Conservation (phyloP, 495 filamentous ascomycete genomes). For the Neurospora sp. region DNA sequence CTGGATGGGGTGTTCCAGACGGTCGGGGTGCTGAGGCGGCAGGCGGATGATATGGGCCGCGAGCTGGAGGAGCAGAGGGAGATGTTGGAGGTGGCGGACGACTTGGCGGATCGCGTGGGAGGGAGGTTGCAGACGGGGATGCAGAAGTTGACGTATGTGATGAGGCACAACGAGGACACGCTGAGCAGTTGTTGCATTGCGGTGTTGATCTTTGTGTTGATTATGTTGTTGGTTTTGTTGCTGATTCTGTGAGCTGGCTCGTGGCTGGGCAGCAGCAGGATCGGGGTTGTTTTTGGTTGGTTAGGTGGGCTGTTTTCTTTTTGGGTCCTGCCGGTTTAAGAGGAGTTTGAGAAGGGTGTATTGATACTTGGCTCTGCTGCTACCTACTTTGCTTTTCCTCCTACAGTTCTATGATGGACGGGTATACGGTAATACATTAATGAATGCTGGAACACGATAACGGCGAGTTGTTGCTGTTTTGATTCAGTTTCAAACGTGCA, state of each 20-base stretch:
- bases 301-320: background rate
- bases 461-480: background rate
- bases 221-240: conserved; percentile 69
- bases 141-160: conserved; percentile 72
- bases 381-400: background rate
- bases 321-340: background rate
- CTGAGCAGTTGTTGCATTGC: conserved; percentile 89
- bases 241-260: conserved; percentile 36
- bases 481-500: background rate
- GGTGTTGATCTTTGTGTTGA: conserved; percentile 72
- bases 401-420: background rate
- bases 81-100: conserved; percentile 71
- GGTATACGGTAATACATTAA: background rate
- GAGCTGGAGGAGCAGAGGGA: conserved; percentile 90
- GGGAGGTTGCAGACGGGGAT: conserved; percentile 78
- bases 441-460: background rate
- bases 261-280: background rate
- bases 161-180: conserved; percentile 86
- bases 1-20: conserved; percentile 88
- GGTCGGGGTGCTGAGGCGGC: conserved; percentile 76
- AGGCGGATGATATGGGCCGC: conserved; percentile 89
- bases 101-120: conserved; percentile 73
- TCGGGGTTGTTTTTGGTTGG: background rate
- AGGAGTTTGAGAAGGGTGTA: background rate
- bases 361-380: background rate